Conservation (phyloP, 2,329 filamentous ascomycete species). For the Beauveria medogensis region DNA sequence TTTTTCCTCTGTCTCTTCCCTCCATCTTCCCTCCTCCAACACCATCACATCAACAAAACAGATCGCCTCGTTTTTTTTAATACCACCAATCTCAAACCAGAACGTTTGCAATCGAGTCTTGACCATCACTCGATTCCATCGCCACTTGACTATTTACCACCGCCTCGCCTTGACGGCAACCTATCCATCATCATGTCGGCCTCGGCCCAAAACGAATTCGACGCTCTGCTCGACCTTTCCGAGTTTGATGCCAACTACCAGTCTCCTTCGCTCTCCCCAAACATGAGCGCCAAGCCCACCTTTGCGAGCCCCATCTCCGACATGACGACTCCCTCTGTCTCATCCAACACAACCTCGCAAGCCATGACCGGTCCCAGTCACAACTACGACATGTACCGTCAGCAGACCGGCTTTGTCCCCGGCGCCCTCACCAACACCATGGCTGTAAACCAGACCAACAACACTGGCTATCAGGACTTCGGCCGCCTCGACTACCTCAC, state of each 20-base stretch:
- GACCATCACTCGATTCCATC: background rate
- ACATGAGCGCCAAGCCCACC: slow-evolving; percentile 42
- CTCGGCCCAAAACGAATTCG: slow-evolving; percentile 40
- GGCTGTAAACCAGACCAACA: slow-evolving; percentile 60
- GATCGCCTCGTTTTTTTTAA: slow-evolving; percentile 7
- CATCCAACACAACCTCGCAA: slow-evolving; percentile 46
- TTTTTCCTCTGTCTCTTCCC: slow-evolving; percentile 17
- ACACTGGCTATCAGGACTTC: slow-evolving; percentile 44
- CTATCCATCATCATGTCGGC: slow-evolving; percentile 25
- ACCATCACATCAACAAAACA: slow-evolving; percentile 13
- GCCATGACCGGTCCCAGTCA: slow-evolving; percentile 77
- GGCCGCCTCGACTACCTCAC: slow-evolving; percentile 44
- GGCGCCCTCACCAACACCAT: slow-evolving; percentile 75
- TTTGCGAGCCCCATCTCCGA: slow-evolving; percentile 45
- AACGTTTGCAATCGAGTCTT: background rate
- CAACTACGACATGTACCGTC: slow-evolving; percentile 90
- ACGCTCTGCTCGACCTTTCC: slow-evolving; percentile 52
- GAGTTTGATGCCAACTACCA: slow-evolving; percentile 57
- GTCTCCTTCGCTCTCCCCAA: slow-evolving; percentile 52
- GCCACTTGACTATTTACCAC: background rate
- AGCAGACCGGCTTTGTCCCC: slow-evolving; percentile 86
- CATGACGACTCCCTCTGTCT: slow-evolving; percentile 45
- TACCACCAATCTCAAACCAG: background rate
- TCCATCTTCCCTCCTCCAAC: slow-evolving; percentile 14
- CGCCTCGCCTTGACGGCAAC: slow-evolving; percentile 1